A percentile compares a stretch with the other conserved stretches of the same genome.
Evolutionary conservation across 1,284 basidiomycete genomes (phyloP).

Genomic region (Cutaneotrichosporon spelunceum): DNA sequence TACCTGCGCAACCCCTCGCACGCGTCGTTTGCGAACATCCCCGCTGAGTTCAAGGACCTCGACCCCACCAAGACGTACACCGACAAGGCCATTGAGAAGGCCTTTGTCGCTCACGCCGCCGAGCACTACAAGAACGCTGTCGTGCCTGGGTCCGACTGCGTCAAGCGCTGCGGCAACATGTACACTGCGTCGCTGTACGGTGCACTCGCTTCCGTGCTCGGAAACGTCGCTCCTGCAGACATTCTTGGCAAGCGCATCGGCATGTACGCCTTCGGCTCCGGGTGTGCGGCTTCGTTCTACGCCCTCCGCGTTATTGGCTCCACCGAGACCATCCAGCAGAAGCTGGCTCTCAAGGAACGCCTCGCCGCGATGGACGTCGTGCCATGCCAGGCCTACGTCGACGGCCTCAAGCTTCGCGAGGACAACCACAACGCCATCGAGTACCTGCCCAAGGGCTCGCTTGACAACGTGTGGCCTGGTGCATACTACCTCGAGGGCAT

Average conservation of each 20-base stretch:
- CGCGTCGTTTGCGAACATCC: slow-evolving; percentile 70
- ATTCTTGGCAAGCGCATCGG: slow-evolving; percentile 71
- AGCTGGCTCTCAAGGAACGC: slow-evolving; percentile 73
- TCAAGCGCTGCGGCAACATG: slow-evolving; percentile 92
- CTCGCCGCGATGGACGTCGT: slow-evolving; percentile 85
- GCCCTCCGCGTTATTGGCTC: slow-evolving; percentile 79
- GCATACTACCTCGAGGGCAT: slow-evolving; percentile 90
- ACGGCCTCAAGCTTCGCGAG: slow-evolving; percentile 78
- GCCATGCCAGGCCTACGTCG: slow-evolving; percentile 79
- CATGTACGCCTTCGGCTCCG: slow-evolving; percentile 92
- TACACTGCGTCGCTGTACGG: slow-evolving; percentile 98
- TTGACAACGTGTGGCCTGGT: slow-evolving; percentile 92
- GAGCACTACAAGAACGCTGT: slow-evolving; percentile 68
- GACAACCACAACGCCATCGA: slow-evolving; percentile 90
- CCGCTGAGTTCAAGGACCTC: slow-evolving; percentile 65
- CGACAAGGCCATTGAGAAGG: slow-evolving; percentile 95
- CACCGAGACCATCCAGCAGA: slow-evolving; percentile 71
- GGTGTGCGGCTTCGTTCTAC: slow-evolving; percentile 89
- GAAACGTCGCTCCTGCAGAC: slow-evolving; percentile 61
- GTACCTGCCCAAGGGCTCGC: slow-evolving; percentile 78
- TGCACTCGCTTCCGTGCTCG: slow-evolving; percentile 78
- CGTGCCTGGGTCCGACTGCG: slow-evolving; percentile 73
- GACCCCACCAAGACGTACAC: slow-evolving; percentile 71
- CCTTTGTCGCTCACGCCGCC: slow-evolving; percentile 74
- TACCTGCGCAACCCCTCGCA: slow-evolving; percentile 75